Evolutionary conservation across 371 early-diverging fungal genomes (phyloP).

Genomic region (Rhizopus delemar): DNA sequence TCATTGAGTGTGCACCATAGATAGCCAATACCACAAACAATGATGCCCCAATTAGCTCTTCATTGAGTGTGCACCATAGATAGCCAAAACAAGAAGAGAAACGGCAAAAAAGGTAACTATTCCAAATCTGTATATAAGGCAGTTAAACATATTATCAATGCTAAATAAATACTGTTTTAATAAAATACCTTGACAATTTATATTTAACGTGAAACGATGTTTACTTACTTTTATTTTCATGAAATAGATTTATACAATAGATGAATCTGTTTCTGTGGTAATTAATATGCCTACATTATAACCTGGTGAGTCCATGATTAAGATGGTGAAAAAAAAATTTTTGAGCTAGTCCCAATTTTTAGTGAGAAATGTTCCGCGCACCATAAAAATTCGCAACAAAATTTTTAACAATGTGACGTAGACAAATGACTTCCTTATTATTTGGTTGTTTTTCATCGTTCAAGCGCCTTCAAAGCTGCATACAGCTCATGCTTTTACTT

Average conservation of each 20-base stretch:
- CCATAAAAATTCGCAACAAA: too few species aligned
- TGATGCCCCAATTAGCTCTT: too few species aligned
- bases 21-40: too few species aligned
- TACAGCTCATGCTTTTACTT: conserved; percentile 3
- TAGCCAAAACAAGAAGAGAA: conserved; percentile 2
- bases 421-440: conserved; percentile 2
- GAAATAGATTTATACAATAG: conserved; percentile 3
- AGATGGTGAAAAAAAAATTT: too few species aligned
- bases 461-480: conserved; percentile 4
- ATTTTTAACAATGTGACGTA: conserved; percentile 1
- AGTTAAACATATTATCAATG: neutral
- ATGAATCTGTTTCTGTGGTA: conserved; percentile 3
- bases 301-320: conserved; percentile 1
- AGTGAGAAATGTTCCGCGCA: too few species aligned
- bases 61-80: neutral
- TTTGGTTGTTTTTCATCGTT: conserved; percentile 3
- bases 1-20: too few species aligned
- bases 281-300: neutral
- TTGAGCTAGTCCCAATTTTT: too few species aligned
- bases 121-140: conserved; percentile 1
- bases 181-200: conserved; percentile 3
- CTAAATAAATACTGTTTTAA: conserved; percentile 1
- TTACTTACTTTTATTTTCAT: conserved; percentile 4
- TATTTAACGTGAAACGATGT: conserved; percentile 3
- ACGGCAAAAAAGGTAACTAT: conserved; percentile 1